Percentiles rank a stretch among this genome's conserved stretches.
Conservation (phyloP, 306 rosid species). For the Medicago ruthenica region DNA sequence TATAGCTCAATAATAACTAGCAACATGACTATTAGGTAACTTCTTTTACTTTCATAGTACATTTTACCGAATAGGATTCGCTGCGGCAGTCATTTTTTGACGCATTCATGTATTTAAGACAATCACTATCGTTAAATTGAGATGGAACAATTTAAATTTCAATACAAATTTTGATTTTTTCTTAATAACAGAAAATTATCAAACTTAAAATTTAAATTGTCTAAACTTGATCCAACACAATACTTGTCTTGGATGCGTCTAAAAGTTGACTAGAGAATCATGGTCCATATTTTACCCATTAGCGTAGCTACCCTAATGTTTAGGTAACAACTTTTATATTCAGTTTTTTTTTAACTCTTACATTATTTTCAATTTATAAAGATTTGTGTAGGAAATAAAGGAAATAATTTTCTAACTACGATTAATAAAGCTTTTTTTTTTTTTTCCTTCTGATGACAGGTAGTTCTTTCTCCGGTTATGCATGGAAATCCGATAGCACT, state of each 20-base stretch:
- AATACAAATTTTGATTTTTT: too few relatives aligned
- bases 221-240: too few relatives aligned
- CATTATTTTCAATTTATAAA: neutral
- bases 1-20: neutral
- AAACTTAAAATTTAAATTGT: too few relatives aligned
- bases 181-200: too few relatives aligned
- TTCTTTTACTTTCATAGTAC: neutral
- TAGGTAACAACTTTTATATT: neutral
- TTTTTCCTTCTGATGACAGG: conserved; percentile 31
- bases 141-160: too few relatives aligned
- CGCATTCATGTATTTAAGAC: too few relatives aligned
- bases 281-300: neutral
- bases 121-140: too few relatives aligned
- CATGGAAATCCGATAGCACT: too few relatives aligned
- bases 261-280: too few relatives aligned
- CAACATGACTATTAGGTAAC: neutral
- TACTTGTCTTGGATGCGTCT: too few relatives aligned
- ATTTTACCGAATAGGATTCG: neutral
- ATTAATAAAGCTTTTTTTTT: neutral
- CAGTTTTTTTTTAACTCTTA: neutral
- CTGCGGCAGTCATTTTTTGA: too few relatives aligned
- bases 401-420: neutral
- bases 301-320: neutral
- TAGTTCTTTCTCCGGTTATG: too few relatives aligned
- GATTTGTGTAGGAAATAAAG: neutral